phyloP scores from a whole-genome alignment of 2,329 filamentous ascomycete genomes.

The Nemania sp. region DNA sequence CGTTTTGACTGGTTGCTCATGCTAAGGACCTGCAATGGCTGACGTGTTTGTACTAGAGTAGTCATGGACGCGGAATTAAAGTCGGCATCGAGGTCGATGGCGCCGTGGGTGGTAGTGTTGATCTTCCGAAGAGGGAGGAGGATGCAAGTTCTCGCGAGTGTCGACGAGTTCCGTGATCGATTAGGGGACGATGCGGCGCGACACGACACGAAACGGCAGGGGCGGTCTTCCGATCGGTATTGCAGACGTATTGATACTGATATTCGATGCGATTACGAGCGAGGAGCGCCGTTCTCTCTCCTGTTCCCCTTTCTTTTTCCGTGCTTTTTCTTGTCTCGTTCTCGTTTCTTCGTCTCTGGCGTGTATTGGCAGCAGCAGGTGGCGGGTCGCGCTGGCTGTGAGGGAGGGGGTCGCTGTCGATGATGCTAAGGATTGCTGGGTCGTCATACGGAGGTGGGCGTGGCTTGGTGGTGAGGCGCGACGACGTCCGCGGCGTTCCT shows the following conservation, averaged over 20 bases:
- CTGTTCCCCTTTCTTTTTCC: too few species aligned
- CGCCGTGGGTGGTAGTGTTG: conserved; percentile 2
- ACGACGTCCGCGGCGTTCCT: conserved; percentile 30
- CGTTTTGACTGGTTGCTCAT: conserved; percentile 67
- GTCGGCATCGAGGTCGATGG: conserved; percentile 33
- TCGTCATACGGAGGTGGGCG: conserved; percentile 27
- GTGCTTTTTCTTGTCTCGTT: too few species aligned
- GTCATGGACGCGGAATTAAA: conserved; percentile 64
- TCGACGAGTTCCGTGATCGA: conserved; percentile 2
- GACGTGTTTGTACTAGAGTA: conserved; percentile 67
- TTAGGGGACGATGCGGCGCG: conserved; percentile 2
- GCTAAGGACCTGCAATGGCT: conserved; percentile 69
- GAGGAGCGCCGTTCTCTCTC: too few species aligned
- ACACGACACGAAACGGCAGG: conserved; percentile 10
- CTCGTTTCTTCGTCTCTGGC: neutral
- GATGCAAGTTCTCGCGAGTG: too few species aligned
- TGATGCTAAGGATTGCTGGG: conserved; percentile 15
- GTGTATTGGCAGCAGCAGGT: neutral
- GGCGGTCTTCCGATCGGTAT: too few species aligned
- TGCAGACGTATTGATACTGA: conserved; percentile 17
- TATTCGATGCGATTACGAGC: too few species aligned
- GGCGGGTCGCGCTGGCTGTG: conserved; percentile 7
- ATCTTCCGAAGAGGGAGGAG: neutral
- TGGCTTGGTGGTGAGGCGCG: conserved; percentile 37
- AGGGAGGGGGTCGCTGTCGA: neutral